phyloP scores from a whole-genome alignment of 192 early-diverging fungal genomes.

The Linnemannia hyalina region DNA sequence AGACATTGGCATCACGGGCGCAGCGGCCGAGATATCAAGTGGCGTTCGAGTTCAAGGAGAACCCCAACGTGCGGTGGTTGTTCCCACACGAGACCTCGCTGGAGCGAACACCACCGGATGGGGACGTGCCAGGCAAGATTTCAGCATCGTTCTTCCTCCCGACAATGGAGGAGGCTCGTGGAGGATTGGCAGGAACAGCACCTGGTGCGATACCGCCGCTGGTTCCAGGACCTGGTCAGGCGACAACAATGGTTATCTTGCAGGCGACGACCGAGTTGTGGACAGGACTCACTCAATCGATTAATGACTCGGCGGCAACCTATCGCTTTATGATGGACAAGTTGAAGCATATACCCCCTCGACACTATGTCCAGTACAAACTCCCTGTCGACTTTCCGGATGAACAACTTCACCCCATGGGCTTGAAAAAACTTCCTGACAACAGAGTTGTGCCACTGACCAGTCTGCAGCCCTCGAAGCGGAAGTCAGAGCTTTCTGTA shows the following conservation, averaged over 20 bases:
- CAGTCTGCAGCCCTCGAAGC: conserved; percentile 26
- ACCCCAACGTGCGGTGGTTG: conserved; percentile 40
- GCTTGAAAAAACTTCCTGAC: conserved; percentile 25
- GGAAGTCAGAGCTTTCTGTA: conserved; percentile 15
- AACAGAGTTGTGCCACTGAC: conserved; percentile 23
- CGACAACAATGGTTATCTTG: conserved; percentile 47
- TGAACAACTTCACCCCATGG: conserved; percentile 30
- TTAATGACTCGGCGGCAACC: conserved; percentile 27
- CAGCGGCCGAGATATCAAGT: conserved; percentile 35
- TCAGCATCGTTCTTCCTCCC: conserved; percentile 43
- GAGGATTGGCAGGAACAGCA: background rate
- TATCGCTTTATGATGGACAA: conserved; percentile 52
- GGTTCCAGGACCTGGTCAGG: conserved; percentile 20
- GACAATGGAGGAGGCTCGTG: conserved; percentile 17
- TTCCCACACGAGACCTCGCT: conserved; percentile 43
- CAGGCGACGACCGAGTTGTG: conserved; percentile 41
- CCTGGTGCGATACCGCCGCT: background rate
- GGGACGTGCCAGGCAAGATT: conserved; percentile 22
- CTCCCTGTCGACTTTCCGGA: conserved; percentile 34
- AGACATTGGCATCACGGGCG: background rate
- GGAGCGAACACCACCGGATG: conserved; percentile 21
- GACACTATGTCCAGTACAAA: conserved; percentile 38
- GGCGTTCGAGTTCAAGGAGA: conserved; percentile 48
- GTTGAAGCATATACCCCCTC: conserved; percentile 39
- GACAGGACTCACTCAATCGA: conserved; percentile 29